Conservation (phyloP, 163 green algal genomes). For the Volvox carteri region DNA sequence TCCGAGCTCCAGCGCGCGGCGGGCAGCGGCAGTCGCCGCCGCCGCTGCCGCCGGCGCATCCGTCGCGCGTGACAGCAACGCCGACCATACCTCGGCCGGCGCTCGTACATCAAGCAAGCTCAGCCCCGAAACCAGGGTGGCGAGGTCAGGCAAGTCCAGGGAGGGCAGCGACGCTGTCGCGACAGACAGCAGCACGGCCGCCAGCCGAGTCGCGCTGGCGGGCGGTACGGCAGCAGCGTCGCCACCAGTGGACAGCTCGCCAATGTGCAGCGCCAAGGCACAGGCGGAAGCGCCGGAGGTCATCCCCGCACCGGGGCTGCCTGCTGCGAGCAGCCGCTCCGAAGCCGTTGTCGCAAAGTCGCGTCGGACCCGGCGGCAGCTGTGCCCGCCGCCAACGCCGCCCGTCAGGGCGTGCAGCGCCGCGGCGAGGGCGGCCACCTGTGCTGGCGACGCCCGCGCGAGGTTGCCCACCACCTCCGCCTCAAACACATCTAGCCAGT, state of each 20-base stretch:
- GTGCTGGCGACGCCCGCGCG: neutral
- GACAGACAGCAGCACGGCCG: slow-evolving; percentile 19
- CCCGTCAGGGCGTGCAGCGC: neutral
- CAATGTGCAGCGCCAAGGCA: slow-evolving; percentile 25
- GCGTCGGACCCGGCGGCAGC: neutral
- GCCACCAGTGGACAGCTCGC: neutral
- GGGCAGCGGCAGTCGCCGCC: neutral
- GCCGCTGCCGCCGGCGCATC: slow-evolving; percentile 6
- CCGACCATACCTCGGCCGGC: slow-evolving; percentile 40
- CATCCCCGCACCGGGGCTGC: neutral
- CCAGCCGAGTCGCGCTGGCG: neutral
- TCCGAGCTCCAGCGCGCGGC: slow-evolving; percentile 27
- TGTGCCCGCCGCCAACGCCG: neutral
- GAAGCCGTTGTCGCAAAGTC: slow-evolving; percentile 4
- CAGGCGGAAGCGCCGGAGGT: neutral
- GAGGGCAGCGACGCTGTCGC: neutral
- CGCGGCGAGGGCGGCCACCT: slow-evolving; percentile 19
- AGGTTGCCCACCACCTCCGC: neutral
- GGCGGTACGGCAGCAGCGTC: neutral
- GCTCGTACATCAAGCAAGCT: neutral
- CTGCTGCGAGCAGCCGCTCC: neutral
- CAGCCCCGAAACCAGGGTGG: neutral
- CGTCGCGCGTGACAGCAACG: slow-evolving; percentile 39
- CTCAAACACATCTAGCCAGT: slow-evolving; percentile 33
- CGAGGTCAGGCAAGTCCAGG: slow-evolving; percentile 45